Conservation (phyloP, 805 yeast genomes). For the Pichia manshurica region DNA sequence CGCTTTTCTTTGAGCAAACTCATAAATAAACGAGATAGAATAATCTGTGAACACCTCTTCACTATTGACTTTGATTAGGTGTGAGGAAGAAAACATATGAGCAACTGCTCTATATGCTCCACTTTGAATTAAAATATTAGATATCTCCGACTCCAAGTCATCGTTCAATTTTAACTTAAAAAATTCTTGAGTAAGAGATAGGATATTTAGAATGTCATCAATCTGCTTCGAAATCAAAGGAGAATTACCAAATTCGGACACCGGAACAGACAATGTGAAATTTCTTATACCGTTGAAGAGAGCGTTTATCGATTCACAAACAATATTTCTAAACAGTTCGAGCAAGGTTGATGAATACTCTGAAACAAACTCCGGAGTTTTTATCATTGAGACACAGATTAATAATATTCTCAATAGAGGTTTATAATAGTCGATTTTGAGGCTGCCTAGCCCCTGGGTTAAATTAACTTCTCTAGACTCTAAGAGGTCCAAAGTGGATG, state of each 20-base stretch:
- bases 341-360: slow-evolving; percentile 47
- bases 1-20: slow-evolving; percentile 52
- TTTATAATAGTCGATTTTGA: slow-evolving; percentile 40
- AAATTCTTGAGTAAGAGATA: slow-evolving; percentile 59
- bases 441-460: slow-evolving; percentile 35
- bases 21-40: slow-evolving; percentile 61
- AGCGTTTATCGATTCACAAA: slow-evolving; percentile 60
- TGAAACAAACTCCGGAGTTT: slow-evolving; percentile 32
- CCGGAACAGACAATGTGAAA: slow-evolving; percentile 41
- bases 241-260: slow-evolving; percentile 31
- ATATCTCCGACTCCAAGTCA: slow-evolving; percentile 43
- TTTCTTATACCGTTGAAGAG: slow-evolving; percentile 55
- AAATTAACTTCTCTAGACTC: slow-evolving; percentile 46
- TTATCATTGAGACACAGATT: slow-evolving; percentile 40
- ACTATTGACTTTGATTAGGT: slow-evolving; percentile 49
- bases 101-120: slow-evolving; percentile 60
- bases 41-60: slow-evolving; percentile 71
- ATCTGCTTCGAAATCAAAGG: slow-evolving; percentile 42
- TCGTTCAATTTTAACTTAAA: slow-evolving; percentile 43
- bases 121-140: slow-evolving; percentile 46
- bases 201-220: slow-evolving; percentile 59
- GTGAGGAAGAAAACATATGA: slow-evolving; percentile 63
- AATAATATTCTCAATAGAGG: slow-evolving; percentile 57
- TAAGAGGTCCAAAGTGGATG: slow-evolving; percentile 40
- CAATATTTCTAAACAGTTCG: slow-evolving; percentile 55